A percentile compares a stretch with the other conserved stretches of the same genome.
Evolutionary conservation across 345 rosid genomes (phyloP).

Genomic region (Gossypium raimondii): DNA sequence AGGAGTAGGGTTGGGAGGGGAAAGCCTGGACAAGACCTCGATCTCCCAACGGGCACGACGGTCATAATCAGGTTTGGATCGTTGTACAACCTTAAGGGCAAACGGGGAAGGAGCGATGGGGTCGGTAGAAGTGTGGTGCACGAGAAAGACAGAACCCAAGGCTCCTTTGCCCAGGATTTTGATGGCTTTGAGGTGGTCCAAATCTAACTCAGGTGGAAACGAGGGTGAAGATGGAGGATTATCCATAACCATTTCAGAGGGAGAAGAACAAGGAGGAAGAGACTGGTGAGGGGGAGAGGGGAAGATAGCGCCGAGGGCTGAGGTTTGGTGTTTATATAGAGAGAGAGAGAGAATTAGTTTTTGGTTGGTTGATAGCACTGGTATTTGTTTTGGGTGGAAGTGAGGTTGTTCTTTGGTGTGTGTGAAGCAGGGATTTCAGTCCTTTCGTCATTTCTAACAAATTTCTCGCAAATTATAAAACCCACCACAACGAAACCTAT

Average conservation of each 20-base stretch:
- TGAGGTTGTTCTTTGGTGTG: not conserved
- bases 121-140: not conserved
- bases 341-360: not conserved
- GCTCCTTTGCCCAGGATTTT: constrained; percentile 3
- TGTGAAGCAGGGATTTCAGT: not conserved
- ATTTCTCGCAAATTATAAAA: no score
- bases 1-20: not conserved
- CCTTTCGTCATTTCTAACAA: no score
- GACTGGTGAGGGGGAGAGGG: no score
- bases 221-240: not conserved
- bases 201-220: not conserved
- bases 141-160: not conserved
- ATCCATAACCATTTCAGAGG: not conserved
- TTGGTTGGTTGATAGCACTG: not conserved
- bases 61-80: not conserved
- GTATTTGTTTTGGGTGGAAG: not conserved
- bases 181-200: not conserved
- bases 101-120: not conserved
- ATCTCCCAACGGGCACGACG: not conserved
- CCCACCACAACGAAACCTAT: no score
- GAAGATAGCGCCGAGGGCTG: not conserved
- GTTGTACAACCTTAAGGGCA: not conserved
- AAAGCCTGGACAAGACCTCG: not conserved
- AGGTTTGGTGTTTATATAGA: not conserved
- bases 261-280: not conserved